Conservation (phyloP, 768 basidiomycete species). For the Thelephora aurantiotincta region DNA sequence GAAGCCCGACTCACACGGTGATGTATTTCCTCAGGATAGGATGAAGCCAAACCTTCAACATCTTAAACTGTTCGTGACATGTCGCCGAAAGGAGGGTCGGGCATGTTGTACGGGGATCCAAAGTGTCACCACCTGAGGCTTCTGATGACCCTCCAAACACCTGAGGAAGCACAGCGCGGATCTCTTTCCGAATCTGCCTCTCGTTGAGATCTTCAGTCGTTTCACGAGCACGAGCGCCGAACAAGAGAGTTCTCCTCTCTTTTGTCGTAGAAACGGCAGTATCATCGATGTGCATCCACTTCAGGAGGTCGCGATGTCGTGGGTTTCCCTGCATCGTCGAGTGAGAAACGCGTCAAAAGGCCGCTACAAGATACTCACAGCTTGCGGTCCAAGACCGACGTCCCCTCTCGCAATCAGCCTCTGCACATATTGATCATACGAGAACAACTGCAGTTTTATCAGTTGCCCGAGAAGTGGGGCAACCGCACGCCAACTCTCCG, state of each 20-base stretch:
- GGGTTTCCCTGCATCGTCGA: constrained; percentile 28
- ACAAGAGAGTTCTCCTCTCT: constrained; percentile 56
- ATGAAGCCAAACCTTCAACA: constrained; percentile 60
- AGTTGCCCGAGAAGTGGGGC: constrained; percentile 61
- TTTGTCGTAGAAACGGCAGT: constrained; percentile 43
- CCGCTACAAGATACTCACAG: constrained; percentile 26
- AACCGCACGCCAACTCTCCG: constrained; percentile 40
- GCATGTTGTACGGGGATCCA: constrained; percentile 23
- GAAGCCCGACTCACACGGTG: constrained; percentile 25
- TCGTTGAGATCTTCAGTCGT: constrained; percentile 62
- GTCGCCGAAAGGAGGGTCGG: constrained; percentile 35
- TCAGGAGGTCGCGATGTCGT: constrained; percentile 54
- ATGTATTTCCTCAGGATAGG: constrained; percentile 48
- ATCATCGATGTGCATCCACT: constrained; percentile 57
- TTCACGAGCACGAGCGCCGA: constrained; percentile 54
- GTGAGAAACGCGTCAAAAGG: neutral
- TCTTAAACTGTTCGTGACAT: constrained; percentile 63
- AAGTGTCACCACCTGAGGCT: constrained; percentile 3
- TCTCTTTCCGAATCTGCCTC: constrained; percentile 55
- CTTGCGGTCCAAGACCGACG: constrained; percentile 34
- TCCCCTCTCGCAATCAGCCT: constrained; percentile 74
- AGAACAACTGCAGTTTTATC: constrained; percentile 55
- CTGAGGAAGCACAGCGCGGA: constrained; percentile 47
- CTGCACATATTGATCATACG: constrained; percentile 63
- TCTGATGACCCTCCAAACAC: constrained; percentile 43